Evolutionary conservation across 176 grass and related monocot species (phyloP).

Genomic region (Hsuehochloa calcarea): DNA sequence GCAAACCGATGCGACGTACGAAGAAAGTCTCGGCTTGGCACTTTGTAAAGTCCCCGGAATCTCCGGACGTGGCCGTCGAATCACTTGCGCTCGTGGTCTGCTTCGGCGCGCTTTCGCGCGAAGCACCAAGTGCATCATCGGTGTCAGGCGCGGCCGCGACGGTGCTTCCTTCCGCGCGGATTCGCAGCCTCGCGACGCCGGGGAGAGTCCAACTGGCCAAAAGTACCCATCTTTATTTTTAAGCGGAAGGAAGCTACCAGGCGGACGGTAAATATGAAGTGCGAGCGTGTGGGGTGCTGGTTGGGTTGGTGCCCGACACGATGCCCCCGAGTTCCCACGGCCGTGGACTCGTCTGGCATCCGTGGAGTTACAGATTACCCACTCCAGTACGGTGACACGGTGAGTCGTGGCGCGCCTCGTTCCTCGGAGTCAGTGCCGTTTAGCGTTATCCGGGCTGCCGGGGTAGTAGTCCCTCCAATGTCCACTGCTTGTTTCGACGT

Average conservation of each 20-base stretch:
- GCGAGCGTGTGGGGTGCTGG: not conserved
- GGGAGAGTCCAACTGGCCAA: not conserved
- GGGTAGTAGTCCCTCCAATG: not conserved
- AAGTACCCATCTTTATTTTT: constrained; percentile 1
- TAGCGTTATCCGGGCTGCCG: not conserved
- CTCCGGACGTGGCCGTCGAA: constrained; percentile 14
- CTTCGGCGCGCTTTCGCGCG: constrained; percentile 9
- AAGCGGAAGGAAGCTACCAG: constrained; percentile 4
- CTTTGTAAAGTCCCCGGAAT: not conserved
- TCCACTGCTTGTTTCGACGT: not conserved
- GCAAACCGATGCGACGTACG: not conserved
- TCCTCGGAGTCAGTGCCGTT: not conserved
- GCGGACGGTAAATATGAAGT: not conserved
- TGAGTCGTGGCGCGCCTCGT: not conserved
- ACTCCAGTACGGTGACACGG: not conserved
- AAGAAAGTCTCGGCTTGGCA: not conserved
- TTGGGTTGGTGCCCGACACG: constrained; percentile 35
- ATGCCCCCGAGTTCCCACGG: not conserved
- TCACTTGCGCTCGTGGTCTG: not conserved
- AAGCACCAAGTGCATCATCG: not conserved
- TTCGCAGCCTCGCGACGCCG: not conserved
- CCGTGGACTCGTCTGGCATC: not conserved
- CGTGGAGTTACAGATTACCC: not conserved
- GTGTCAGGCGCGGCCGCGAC: not conserved
- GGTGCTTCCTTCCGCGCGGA: not conserved